phyloP scores from a whole-genome alignment of 2,329 filamentous ascomycete species.

The Westerdykella sp. region DNA sequence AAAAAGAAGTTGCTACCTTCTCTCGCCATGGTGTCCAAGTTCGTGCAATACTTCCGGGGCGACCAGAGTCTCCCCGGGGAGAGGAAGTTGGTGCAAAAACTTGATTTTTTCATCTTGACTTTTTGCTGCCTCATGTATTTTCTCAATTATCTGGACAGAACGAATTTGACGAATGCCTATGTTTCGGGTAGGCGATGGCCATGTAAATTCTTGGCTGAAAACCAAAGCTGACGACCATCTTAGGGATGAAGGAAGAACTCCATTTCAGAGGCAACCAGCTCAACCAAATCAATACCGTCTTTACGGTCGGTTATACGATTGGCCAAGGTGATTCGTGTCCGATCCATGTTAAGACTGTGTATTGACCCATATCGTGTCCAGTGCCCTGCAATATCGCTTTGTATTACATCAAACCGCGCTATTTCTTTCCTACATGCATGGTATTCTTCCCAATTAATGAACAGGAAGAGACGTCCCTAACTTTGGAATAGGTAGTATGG shows the following conservation, averaged over 20 bases:
- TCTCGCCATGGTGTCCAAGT: slow-evolving; percentile 19
- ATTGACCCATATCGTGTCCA: neutral
- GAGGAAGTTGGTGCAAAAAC: slow-evolving; percentile 46
- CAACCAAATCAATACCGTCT: slow-evolving; percentile 44
- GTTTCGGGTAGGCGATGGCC: slow-evolving; percentile 12
- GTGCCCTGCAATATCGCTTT: slow-evolving; percentile 43
- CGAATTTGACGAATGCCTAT: slow-evolving; percentile 41
- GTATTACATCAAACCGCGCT: slow-evolving; percentile 57
- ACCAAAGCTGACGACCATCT: slow-evolving; percentile 1
- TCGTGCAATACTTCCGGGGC: slow-evolving; percentile 31
- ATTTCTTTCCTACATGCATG: slow-evolving; percentile 60
- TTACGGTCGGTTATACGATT: slow-evolving; percentile 41
- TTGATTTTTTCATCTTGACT: slow-evolving; percentile 59
- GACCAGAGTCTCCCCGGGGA: slow-evolving; percentile 35
- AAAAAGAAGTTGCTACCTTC: neutral
- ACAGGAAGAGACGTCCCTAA: slow-evolving; percentile 3
- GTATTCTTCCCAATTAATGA: slow-evolving; percentile 22
- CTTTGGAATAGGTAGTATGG: slow-evolving; percentile 44
- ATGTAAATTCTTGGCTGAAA: neutral
- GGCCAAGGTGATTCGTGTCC: slow-evolving; percentile 52
- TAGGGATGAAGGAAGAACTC: slow-evolving; percentile 40
- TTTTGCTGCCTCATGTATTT: slow-evolving; percentile 53
- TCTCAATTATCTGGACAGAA: slow-evolving; percentile 32
- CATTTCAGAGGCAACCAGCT: slow-evolving; percentile 37
- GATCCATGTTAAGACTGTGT: neutral